Conservation (phyloP, 371 early-diverging fungal species). For the Syncephalastrum racemosum region DNA sequence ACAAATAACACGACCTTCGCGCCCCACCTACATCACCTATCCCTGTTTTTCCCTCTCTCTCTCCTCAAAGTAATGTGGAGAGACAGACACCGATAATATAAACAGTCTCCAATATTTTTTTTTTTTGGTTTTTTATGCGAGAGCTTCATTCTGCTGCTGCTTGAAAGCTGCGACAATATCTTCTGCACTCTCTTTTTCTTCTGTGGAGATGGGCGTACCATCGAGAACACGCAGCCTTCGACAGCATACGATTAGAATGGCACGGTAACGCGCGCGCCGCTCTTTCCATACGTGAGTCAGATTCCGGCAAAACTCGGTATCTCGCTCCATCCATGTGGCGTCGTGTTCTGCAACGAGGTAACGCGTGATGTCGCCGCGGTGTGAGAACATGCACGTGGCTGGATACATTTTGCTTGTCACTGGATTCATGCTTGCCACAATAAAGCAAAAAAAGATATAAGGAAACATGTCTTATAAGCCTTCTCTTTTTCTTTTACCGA, state of each 20-base stretch:
- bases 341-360: conserved; percentile 37
- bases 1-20: background rate
- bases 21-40: background rate
- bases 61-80: too few species aligned
- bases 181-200: conserved; percentile 7
- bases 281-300: conserved; percentile 43
- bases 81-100: too few species aligned
- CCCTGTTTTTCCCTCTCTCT: too few species aligned
- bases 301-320: conserved; percentile 29
- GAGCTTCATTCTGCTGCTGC: conserved; percentile 5
- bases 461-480: too few species aligned
- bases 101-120: too few species aligned
- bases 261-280: conserved; percentile 46
- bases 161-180: conserved; percentile 1
- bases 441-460: conserved; percentile 1
- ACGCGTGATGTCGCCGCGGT: conserved; percentile 16
- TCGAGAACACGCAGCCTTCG: conserved; percentile 46
- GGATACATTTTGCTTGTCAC: conserved; percentile 34
- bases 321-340: conserved; percentile 42
- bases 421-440: conserved; percentile 30
- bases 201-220: conserved; percentile 24
- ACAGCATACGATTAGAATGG: conserved; percentile 44
- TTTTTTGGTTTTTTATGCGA: too few species aligned
- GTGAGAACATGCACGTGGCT: conserved; percentile 5
- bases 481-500: conserved; percentile 22